These are phyloP conservation scores for Kwoniella pini DNA, from an alignment of 768 basidiomycete genomes.

Conservation along the genomic window DNA sequence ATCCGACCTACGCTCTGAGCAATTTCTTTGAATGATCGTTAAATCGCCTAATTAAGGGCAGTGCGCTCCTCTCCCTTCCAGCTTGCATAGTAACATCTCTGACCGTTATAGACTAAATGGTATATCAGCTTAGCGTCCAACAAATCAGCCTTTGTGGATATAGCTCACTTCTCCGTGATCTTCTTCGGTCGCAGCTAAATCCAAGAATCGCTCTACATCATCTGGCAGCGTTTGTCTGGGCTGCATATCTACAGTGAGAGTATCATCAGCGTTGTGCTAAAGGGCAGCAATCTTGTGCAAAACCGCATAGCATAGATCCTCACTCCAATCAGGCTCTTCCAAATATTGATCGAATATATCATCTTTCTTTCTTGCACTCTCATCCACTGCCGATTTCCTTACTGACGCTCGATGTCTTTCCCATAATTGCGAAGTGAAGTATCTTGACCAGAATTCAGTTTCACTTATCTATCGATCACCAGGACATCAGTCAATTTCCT, in stretches of 20 bases:
- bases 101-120: conserved; percentile 76
- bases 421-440: conserved; percentile 94
- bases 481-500: conserved; percentile 8
- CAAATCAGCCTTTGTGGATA: not conserved
- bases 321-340: conserved; percentile 94
- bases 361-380: conserved; percentile 81
- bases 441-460: conserved; percentile 92
- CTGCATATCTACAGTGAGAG: conserved; percentile 24
- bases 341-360: conserved; percentile 93
- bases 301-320: conserved; percentile 33
- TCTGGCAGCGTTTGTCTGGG: conserved; percentile 26
- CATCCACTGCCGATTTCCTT: conserved; percentile 70
- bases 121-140: not conserved
- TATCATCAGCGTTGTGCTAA: not conserved
- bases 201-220: conserved; percentile 72
- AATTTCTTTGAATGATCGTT: conserved; percentile 95
- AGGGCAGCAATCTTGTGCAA: too few relatives aligned
- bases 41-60: conserved; percentile 93
- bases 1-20: conserved; percentile 56
- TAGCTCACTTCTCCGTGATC: conserved; percentile 79
- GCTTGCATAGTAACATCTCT: conserved; percentile 95
- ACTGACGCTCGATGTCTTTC: conserved; percentile 92
- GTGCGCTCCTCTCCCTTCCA: conserved; percentile 78
- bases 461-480: conserved; percentile 69
- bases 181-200: conserved; percentile 81